Base-by-base conservation (phyloP, 1,139 yeast species). In the Candida albicans region DNA sequence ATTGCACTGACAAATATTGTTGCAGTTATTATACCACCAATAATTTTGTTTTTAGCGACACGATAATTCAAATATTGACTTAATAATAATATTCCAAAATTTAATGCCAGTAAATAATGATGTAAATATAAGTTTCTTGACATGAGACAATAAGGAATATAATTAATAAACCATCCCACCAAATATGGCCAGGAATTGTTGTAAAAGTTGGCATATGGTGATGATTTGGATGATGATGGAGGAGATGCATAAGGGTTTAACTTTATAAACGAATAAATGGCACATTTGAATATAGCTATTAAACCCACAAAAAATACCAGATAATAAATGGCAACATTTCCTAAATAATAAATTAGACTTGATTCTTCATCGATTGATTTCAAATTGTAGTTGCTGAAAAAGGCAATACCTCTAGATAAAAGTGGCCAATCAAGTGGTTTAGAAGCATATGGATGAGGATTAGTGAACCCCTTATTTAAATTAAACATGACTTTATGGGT, bases 361-460 rank as follows among this genome's bases (percentile, higher is more conserved):
- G 65, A 65, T 7, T 51, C 46, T 41, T 62, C 67, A 35, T 53
- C 62, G 15, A 52, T 49, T 24, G 50, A 42, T 29, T 50, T 47
- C 8, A 50, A 51, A 3, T 57, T 60, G 12, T 58, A 52, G 28
- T 57, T 61, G 30, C 58, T 53, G 24, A 40, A 40, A 43, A 62
- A 68, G 38, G 57, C 61, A 15, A 71, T 61, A 0, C 77, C 76
- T 31, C 70, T 50, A 8, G 53, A 29, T 25, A 63, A 52, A 45
- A 69, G 64, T 27, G 76, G 75, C 79, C 78, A 73, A 2, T 65
- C 46, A 39, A 53, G 58, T 0, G 77, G 75, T n/a, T 51, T 38
- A 3, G 74, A 67, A 9, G 64, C 52, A 45, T 56, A 66, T 9
- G 48, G 56, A 50, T 70, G 73, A 12, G 53, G 51, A 13, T 53